Evolutionary conservation across 106 monocot species (phyloP), one percentile per base, ranked within the genome.

Genomic region (Iris macrosiphon): DNA sequence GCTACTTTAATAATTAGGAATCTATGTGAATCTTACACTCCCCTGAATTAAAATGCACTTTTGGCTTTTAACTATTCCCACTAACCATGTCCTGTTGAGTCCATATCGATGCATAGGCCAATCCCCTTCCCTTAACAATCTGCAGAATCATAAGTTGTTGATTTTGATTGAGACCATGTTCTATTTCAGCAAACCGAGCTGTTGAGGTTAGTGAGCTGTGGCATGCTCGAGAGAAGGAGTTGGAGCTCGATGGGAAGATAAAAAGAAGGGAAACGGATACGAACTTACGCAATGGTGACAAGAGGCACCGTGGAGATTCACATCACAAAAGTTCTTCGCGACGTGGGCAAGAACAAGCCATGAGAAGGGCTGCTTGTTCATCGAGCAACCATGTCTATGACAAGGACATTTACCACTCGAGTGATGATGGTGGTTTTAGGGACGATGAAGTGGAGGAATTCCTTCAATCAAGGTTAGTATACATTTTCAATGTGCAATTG

Each of bases 391-490:
- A 10, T 21, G 39, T n/a, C 30, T 29, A 12, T 31, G 58, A 49
- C 31, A 52, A 69, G n/a, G n/a, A n/a, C n/a, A n/a, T n/a, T 40
- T 35, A 21, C 22, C 41, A 55, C 45, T 55, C 75, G 0, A 57
- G 43, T 34, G 75, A 76, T 15, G 55, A 75, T 54, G 68, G 27
- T 56, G 75, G 81, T 49, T 59, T 91, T 10, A 43, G 61, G 57
- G 90, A 91, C 32, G 81, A 85, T 30, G 85, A 91, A 33, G 61
- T 91, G 20, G 90, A 85, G 35, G 52, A 75, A 44, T 91, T 91
- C 46, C 75, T 91, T 37, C 78, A 72, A 6, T 81, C 90, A 59
- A 91, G 81, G 90, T 87, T 31, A 56, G 74, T 28, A n/a, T n/a
- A n/a, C n/a, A n/a, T n/a, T n/a, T n/a, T n/a, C n/a, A n/a, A n/a